Base-by-base conservation (phyloP, 768 basidiomycete species). In the Termitomyces sp. region DNA sequence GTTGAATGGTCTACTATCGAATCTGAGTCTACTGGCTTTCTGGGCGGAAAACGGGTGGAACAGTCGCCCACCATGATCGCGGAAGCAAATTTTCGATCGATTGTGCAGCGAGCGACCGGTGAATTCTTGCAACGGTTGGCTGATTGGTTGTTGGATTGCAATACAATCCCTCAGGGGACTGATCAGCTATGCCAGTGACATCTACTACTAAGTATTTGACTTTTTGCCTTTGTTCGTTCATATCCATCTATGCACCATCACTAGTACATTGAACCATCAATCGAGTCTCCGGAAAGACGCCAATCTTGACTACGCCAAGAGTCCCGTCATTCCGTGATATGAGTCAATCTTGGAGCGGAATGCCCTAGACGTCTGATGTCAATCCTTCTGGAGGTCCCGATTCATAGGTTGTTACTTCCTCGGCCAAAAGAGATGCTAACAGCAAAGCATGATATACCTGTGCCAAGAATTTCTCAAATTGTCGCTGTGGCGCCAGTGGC, bases 41-140 rank as follows among this genome's bases (percentile, higher is more conserved):
- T 13, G 16, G 15, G 20, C 6, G 7, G 45, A 22, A n/a, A 22
- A 46, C 20, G 45, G 45, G n/a, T n/a, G n/a, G 15, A 1, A 4
- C 12, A 40, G 4, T 28, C 28, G 28, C 28, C 28, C 28, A 40
- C 8, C 38, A 54, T 16, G 24, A 55, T 55, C 54, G n/a, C 54
- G 54, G 39, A 55, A 55, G 54, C 54, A 55, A 42, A 55, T n/a
- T 55, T 18, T 42, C 39, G 54, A 55, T 40, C 53, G 15, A 11
- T 9, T 15, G 15, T 18, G 28, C 15, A 15, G 13, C 7, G 38
- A 13, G 7, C 12, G 15, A 40, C 35, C 7, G 6, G 35, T 36
- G 35, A 36, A 7, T 38, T 38, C 36, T 38, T 38, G 36, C 12
- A 38, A 38, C 36, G 36, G 36, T 38, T 9, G 8, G 36, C 28